Evolutionary conservation across 2,329 filamentous ascomycete genomes (phyloP), one percentile per base, ranked within the genome.

Genomic region (Penicillium vulpinum): DNA sequence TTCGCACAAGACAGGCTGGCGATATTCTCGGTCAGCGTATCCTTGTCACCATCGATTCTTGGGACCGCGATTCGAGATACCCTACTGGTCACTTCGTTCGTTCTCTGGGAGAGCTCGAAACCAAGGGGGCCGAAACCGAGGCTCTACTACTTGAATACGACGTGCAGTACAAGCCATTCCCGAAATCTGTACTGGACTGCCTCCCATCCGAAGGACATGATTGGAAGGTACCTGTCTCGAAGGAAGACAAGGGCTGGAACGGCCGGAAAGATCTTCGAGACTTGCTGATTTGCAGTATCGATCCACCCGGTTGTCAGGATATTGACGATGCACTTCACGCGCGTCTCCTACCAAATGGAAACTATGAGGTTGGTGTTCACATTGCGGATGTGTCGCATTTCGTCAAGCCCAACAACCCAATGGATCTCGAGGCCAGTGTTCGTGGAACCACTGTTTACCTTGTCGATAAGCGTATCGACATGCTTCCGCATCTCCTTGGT

Each of bases 361-460:
- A 97, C 73, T 92, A 87, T 63, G 91, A 97, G 74, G 92, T 99
- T 10, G 94, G 94, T 62, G 94, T 99, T 16, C 95, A 99, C 75
- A 99, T 99, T 75, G 95, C 94, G 28, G 94, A 99, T 74, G 94
- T 99, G n/a, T 97, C 94, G 10, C 90, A 99, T 77, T 99, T 99
- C 71, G 94, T 99, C 68, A 96, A 94, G 76, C 92, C 95, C 26
- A 92, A 90, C 74, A 99, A 93, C 69, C 89, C 94, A 52, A 99
- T 99, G 94, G 95, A 99, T 72, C 85, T 87, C 46, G 94, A 99
- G 77, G 94, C 94, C 3, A 94, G 91, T 70, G 86, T 96, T 69
- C 88, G 94, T 67, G 94, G 94, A 60, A 97, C 94, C 5, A 97
- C 93, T 0, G 94, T 99, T 28, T 99, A 99, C 73, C 81, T 99